Conservation (phyloP, 2,329 filamentous ascomycete genomes). For the Septoria petroselini region DNA sequence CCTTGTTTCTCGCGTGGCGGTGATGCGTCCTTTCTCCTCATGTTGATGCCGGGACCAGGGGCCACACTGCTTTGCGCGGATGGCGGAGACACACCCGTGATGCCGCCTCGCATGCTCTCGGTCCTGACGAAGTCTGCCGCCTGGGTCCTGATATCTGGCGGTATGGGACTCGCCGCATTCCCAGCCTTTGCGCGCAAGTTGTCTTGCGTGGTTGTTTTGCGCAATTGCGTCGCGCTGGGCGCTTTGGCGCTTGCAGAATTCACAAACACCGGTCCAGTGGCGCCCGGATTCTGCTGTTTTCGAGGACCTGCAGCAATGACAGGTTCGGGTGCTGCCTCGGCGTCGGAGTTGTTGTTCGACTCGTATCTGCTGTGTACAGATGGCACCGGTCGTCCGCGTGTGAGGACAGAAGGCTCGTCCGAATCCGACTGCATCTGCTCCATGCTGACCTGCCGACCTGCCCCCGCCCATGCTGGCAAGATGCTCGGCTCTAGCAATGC, state of each 20-base stretch:
- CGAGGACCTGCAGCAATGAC: conserved; percentile 78
- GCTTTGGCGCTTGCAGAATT: conserved; percentile 26
- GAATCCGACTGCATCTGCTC: conserved; percentile 59
- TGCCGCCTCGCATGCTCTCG: conserved; percentile 39
- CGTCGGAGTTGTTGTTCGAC: conserved; percentile 57
- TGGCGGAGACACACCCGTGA: conserved; percentile 41
- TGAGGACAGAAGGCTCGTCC: conserved; percentile 44
- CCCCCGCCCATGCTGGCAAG: conserved; percentile 42
- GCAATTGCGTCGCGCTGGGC: conserved; percentile 28
- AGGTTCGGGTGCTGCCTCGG: conserved; percentile 72
- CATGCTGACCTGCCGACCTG: conserved; percentile 64
- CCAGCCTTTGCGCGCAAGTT: conserved; percentile 31
- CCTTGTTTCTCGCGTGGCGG: conserved; percentile 60
- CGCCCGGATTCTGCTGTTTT: conserved; percentile 43
- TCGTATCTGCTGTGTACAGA: conserved; percentile 44
- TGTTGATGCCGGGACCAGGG: conserved; percentile 47
- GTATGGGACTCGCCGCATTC: conserved; percentile 30
- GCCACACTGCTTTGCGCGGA: conserved; percentile 53
- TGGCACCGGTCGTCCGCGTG: conserved; percentile 44
- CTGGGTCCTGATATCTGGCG: conserved; percentile 45
- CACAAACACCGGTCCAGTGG: conserved; percentile 38
- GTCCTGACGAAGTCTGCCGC: conserved; percentile 51
- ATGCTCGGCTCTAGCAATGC: conserved; percentile 58
- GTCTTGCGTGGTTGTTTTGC: conserved; percentile 36
- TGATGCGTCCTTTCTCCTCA: conserved; percentile 30